Base-by-base conservation (phyloP, 305 asterid genomes). In the Salvia sclarea region DNA sequence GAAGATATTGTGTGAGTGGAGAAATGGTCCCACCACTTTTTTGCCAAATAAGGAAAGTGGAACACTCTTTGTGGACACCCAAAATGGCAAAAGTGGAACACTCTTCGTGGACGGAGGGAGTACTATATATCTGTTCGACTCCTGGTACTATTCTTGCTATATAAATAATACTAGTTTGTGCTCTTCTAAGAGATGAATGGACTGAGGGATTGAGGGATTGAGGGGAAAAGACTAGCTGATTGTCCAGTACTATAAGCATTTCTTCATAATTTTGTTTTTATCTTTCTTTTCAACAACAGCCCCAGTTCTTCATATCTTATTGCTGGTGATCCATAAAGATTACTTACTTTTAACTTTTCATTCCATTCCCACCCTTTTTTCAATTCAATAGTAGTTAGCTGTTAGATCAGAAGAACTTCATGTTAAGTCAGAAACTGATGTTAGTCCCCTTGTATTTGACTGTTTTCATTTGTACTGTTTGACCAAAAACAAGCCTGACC, bases 381-480 rank as follows among this genome's bases (percentile, higher is more conserved):
- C 49, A 59, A 18, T 2, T 59, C 18, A 9, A 13, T 61, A n/a
- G 17, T 10, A 11, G 21, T 40, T 40, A 22, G 66, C 21, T 20
- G 50, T 40, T 61, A 7, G 37, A 33, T 58, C 20, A 11, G 38
- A 21, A 37, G 18, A 59, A 8, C 66, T 20, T 60, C 8, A 61
- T 61, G 38, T 41, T 41, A 16, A 40, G 38, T 41, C 53, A 5
- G 49, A 22, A 38, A 41, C n/a, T 61, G 54, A 65, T n/a, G 20
- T 9, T 65, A 41, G 17, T n/a, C 50, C 21, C 55, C 66, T 31
- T 40, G 8, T 65, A 8, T 59, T 68, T 50, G 17, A 58, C 62
- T 63, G 40, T 35, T 30, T 70, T 21, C 43, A 25, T 31, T 64
- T 45, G 16, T 10, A 33, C 4, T 31, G 2, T 35, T 56, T 11